Evolutionary conservation across 176 grass and related monocot genomes (phyloP).

Genomic region (Phoenix roebelenii): DNA sequence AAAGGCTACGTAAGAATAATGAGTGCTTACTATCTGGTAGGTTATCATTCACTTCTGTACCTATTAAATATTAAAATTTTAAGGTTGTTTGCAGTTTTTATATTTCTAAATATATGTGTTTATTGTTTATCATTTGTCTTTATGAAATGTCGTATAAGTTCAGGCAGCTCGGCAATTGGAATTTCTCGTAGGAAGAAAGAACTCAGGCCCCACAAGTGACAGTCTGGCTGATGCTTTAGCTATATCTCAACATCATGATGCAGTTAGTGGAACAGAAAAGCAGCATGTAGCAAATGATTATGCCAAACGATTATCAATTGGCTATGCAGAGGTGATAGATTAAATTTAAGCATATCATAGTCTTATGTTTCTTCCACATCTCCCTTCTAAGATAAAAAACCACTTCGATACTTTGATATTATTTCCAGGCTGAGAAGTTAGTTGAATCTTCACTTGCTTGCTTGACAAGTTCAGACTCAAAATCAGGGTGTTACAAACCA

Average conservation of each 20-base stretch:
- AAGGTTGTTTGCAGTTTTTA: not conserved
- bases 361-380: too few species aligned
- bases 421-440: constrained; percentile 61
- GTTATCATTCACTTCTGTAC: too few species aligned
- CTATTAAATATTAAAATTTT: too few species aligned
- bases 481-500: constrained; percentile 41
- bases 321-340: constrained; percentile 53
- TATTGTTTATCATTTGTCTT: too few species aligned
- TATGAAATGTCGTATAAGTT: not conserved
- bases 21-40: constrained; percentile 91
- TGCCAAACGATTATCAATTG: constrained; percentile 91
- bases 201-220: constrained; percentile 43
- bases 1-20: constrained; percentile 73
- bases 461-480: constrained; percentile 50
- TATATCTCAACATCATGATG: constrained; percentile 90
- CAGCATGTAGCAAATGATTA: constrained; percentile 98
- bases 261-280: constrained; percentile 95
- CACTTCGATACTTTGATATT: not conserved
- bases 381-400: not conserved
- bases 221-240: constrained; percentile 74
- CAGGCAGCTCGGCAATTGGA: constrained; percentile 89
- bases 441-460: constrained; percentile 75
- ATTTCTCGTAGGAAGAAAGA: constrained; percentile 58
- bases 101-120: not conserved
- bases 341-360: too few species aligned